Conservation (phyloP, 306 rosid genomes). For the Cicer arietinum region DNA sequence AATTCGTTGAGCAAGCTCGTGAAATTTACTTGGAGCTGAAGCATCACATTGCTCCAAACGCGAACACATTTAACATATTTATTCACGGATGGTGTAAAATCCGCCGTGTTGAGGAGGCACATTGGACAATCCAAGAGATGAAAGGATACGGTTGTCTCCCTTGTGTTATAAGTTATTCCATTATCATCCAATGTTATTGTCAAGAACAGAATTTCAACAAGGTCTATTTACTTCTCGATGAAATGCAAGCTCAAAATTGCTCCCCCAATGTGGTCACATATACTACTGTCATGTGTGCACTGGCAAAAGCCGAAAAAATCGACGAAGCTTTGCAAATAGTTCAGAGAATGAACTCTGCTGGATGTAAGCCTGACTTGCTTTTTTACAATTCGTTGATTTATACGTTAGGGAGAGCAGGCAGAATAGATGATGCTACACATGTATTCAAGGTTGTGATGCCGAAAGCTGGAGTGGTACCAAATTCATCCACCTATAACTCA, state of each 20-base stretch:
- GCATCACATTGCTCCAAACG: constrained; percentile 69
- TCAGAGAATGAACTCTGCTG: constrained; percentile 64
- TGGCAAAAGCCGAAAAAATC: constrained; percentile 64
- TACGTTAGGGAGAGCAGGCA: constrained; percentile 73
- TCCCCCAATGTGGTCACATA: constrained; percentile 72
- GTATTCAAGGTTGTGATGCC: constrained; percentile 74
- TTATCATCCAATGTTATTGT: constrained; percentile 69
- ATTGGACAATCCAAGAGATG: constrained; percentile 94
- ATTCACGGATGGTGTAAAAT: constrained; percentile 94
- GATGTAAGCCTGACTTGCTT: constrained; percentile 69
- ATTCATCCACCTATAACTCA: constrained; percentile 79
- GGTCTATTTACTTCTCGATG: constrained; percentile 79
- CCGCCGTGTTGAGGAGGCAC: constrained; percentile 77
- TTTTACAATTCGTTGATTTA: constrained; percentile 78
- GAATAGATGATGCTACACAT: constrained; percentile 54
- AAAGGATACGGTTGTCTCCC: constrained; percentile 77
- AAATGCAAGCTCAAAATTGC: constrained; percentile 77
- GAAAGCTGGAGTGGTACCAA: constrained; percentile 53
- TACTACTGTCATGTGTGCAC: constrained; percentile 67
- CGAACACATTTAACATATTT: constrained; percentile 77
- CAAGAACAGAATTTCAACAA: constrained; percentile 53
- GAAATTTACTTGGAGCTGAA: constrained; percentile 66
- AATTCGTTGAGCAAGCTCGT: constrained; percentile 72
- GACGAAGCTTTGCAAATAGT: constrained; percentile 70
- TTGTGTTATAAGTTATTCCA: constrained; percentile 80